phyloP scores from a whole-genome alignment of 2,329 filamentous ascomycete species.

The Emmonsiellopsis sp. region DNA sequence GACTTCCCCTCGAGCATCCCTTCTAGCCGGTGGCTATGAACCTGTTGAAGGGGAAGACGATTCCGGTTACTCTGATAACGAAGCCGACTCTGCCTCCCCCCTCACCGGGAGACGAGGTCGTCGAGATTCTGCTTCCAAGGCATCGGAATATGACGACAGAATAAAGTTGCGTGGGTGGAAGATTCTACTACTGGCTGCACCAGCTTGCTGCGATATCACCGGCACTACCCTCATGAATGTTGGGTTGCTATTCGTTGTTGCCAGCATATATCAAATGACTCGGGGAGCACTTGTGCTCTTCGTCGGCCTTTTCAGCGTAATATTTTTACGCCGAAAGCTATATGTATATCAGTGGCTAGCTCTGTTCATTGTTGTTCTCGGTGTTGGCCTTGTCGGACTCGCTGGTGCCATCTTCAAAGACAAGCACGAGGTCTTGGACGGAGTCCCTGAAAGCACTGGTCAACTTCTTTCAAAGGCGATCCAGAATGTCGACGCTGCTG shows the following conservation, averaged over 20 bases:
- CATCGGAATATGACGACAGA: conserved; percentile 44
- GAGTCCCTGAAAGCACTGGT: conserved; percentile 12
- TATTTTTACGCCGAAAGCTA: conserved; percentile 74
- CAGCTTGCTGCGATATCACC: conserved; percentile 85
- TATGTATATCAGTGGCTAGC: conserved; percentile 88
- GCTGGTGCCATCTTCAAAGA: conserved; percentile 75
- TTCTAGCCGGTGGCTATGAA: conserved; percentile 52
- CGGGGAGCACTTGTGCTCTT: conserved; percentile 89
- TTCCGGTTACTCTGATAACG: conserved; percentile 35
- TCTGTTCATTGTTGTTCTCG: conserved; percentile 73
- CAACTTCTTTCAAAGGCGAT: conserved; percentile 29
- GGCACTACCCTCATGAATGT: conserved; percentile 97
- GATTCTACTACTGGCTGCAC: conserved; percentile 67
- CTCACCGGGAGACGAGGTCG: conserved; percentile 33
- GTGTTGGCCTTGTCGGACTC: conserved; percentile 82
- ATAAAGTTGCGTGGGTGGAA: conserved; percentile 58
- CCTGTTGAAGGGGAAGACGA: conserved; percentile 46
- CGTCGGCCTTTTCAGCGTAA: conserved; percentile 86
- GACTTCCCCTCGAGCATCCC: conserved; percentile 30
- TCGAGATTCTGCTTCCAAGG: conserved; percentile 40
- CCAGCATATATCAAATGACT: conserved; percentile 98
- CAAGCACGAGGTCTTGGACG: conserved; percentile 31
- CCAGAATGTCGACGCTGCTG: conserved; percentile 33
- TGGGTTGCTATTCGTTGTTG: conserved; percentile 83
- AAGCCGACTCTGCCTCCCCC: conserved; percentile 34